phyloP scores from a whole-genome alignment of 73 alveolate species.

The Paramecium bursaria region DNA sequence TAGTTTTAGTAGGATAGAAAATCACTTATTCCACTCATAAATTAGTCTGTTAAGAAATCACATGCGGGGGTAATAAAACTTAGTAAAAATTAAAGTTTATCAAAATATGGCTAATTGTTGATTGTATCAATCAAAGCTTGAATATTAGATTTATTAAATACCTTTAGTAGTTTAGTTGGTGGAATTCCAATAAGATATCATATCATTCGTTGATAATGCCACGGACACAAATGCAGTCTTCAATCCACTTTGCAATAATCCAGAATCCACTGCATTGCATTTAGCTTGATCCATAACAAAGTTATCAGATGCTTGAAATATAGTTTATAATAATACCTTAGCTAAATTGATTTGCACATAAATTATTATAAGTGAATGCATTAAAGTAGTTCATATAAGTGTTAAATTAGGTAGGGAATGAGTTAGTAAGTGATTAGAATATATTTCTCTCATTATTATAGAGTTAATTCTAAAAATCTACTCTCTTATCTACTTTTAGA shows the following conservation, averaged over 20 bases:
- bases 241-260: conserved; percentile 61
- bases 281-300: conserved; percentile 47
- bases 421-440: conserved; percentile 51
- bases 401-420: conserved; percentile 58
- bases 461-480: conserved; percentile 10
- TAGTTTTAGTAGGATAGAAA: conserved; percentile 28
- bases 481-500: conserved; percentile 51
- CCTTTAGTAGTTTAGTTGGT: conserved; percentile 1
- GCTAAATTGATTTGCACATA: conserved; percentile 4
- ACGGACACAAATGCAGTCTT: conserved; percentile 66
- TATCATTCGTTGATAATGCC: conserved; percentile 34
- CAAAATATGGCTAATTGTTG: neutral
- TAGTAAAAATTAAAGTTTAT: conserved; percentile 20
- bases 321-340: neutral
- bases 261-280: conserved; percentile 55
- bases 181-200: conserved; percentile 2
- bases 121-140: neutral
- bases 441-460: conserved; percentile 63
- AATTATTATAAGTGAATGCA: conserved; percentile 59
- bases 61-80: conserved; percentile 55
- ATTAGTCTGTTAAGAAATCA: conserved; percentile 26
- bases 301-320: neutral
- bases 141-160: neutral
- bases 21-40: conserved; percentile 55
- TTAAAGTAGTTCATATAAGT: conserved; percentile 18